phyloP scores from a whole-genome alignment of 192 early-diverging fungal species.

The Entophlyctis luteolus region DNA sequence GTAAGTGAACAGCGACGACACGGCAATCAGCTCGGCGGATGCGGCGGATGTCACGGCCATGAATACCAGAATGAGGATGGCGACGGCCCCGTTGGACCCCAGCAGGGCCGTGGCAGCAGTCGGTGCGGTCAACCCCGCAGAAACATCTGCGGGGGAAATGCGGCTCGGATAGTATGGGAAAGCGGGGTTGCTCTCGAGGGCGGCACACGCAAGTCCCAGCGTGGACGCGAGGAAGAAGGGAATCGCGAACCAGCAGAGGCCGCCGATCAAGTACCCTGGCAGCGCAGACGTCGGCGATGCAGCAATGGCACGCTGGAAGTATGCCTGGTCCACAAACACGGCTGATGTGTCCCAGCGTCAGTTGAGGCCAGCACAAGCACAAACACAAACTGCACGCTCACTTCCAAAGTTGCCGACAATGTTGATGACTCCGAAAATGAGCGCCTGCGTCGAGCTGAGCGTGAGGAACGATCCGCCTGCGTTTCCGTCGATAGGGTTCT shows the following conservation, averaged over 20 bases:
- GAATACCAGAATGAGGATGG: conserved; percentile 63
- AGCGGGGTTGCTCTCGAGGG: conserved; percentile 49
- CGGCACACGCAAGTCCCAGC: conserved; percentile 64
- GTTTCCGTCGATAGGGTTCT: conserved; percentile 58
- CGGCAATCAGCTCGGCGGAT: conserved; percentile 71
- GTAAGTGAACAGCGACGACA: conserved; percentile 69
- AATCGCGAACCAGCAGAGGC: conserved; percentile 74
- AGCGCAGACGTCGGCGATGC: conserved; percentile 63
- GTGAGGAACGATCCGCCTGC: conserved; percentile 59
- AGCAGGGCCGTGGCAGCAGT: conserved; percentile 61
- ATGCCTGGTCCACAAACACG: conserved; percentile 64
- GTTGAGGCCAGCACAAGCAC: neutral
- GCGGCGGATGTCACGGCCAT: conserved; percentile 77
- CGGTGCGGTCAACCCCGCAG: conserved; percentile 64
- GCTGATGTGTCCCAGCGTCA: neutral
- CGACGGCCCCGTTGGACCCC: conserved; percentile 60
- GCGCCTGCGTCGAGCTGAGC: conserved; percentile 58
- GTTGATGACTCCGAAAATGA: conserved; percentile 74
- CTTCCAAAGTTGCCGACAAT: conserved; percentile 76
- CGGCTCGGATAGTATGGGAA: conserved; percentile 58
- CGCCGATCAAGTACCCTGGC: conserved; percentile 68
- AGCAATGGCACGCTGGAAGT: conserved; percentile 74
- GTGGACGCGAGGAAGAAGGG: conserved; percentile 71
- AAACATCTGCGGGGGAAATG: conserved; percentile 52
- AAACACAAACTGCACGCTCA: conserved; percentile 17